Base-by-base conservation (phyloP, 495 filamentous ascomycete genomes). In the Apodospora peruviana region DNA sequence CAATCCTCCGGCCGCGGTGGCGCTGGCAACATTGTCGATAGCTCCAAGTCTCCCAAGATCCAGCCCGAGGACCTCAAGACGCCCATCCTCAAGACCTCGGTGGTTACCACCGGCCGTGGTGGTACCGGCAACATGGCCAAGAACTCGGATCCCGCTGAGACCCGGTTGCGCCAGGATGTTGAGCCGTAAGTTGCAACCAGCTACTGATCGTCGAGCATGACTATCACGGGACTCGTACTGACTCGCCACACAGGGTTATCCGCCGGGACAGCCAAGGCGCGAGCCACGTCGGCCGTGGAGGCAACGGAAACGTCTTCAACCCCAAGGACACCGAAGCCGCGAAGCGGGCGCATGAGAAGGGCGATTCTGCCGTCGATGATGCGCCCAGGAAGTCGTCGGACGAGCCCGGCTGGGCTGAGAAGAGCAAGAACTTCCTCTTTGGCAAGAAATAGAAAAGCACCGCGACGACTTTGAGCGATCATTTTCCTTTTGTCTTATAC, bases 151-250 rank as follows among this genome's bases (percentile, higher is more conserved):
- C 81, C 82, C 3, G 69, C 74, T 16, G 68, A 88, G 54, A 88
- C 91, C 35, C 81, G 91, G 44, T 73, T 78, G 39, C 83, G 80
- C 27, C 91, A 96, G 64, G 91, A 96, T 61, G 87, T 96, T 47
- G 81, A 72, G 22, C 73, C 80, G 70, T 75, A 67, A 52, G 73
- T 64, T 34, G 25, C 3, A 14, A 2, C 21, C 17, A n/a, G n/a
- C 35, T 17, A 9, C 16, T 37, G 5, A 1, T 18, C 38, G 39
- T 18, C 18, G 18, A n/a, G n/a, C n/a, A n/a, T n/a, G n/a, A n/a
- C n/a, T n/a, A n/a, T n/a, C n/a, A n/a, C n/a, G n/a, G n/a, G n/a
- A n/a, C n/a, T n/a, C n/a, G n/a, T n/a, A n/a, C n/a, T 44, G 39
- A 41, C 25, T 37, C 20, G 17, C 19, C 7, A 21, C 18, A 14